Base-by-base conservation (phyloP, 2,329 filamentous ascomycete species). In the Diaporthe sp. region DNA sequence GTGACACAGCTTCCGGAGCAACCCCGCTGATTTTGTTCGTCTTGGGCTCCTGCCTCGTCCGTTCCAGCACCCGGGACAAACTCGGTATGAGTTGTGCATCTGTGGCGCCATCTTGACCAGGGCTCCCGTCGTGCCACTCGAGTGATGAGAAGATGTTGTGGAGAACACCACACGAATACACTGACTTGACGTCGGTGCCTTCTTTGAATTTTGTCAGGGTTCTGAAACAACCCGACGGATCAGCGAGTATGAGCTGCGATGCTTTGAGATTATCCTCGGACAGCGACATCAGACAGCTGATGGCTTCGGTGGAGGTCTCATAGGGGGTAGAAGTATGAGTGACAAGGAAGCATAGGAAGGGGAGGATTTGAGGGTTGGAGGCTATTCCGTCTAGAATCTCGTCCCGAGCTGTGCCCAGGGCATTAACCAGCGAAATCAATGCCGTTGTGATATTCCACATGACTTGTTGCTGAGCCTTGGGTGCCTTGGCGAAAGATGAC, bases 91-190 rank as follows among this genome's bases (percentile, higher is more conserved):
- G 82, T 3, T 83, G 77, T 35, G 88, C 88, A 77, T 91, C 89
- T 3, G 86, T 88, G 13, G 85, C 85, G 19, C 84, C 85, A 56
- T 86, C 84, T 71, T 84, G 84, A 2, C 87, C 86, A 2, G 86
- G 86, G 56, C 83, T 87, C 74, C 85, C 82, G 71, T 90, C 88
- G 42, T 86, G 85, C 88, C 88, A 90, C 72, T 86, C 82, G 77
- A 89, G 84, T 4, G 86, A 83, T 9, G 86, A 81, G 79, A 91
- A 92, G 47, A 93, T 81, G 76, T 92, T 92, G 80, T 93, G 91
- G 17, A 93, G 84, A 30, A 92, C 85, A 19, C 89, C 89, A 68
- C 90, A 92, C 10, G 90, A 87, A 12, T 92, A 82, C 44, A 92
- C 86, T 1, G 87, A 88, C 73, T 86, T 86, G 25, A 87, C 82